Evolutionary conservation across 2,329 filamentous ascomycete species (phyloP), one percentile per base, ranked within the genome.

Genomic region (Fusarium falciforme): DNA sequence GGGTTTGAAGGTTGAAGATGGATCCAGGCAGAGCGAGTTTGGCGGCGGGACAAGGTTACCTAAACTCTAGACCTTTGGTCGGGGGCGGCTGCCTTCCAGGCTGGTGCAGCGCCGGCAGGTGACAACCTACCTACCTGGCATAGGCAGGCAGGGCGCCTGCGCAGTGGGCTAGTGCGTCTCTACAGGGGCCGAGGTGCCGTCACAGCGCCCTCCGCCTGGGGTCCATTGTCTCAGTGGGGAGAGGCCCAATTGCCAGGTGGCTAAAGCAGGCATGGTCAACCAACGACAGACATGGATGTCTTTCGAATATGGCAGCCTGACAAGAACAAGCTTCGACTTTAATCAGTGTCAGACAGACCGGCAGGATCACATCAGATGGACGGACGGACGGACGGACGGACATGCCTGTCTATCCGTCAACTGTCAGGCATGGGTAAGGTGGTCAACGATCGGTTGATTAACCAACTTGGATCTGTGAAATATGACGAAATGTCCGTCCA

Each of bases 1-100:
- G 61, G 70, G 64, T 76, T 74, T 69, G 68, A 74, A 69, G 71
- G 65, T 72, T 65, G 64, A 67, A 68, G 72, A 74, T 72, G 61
- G 61, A 74, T 61, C 22, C 47, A 54, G 29, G 63, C 47, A 59
- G 61, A 62, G 59, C 57, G 61, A 54, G 57, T 70, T 72, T 63
- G 71, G 73, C 61, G 61, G 70, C 66, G 61, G 70, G 66, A 72
- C 47, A 52, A 52, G 47, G 47, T 52, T 27, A 52, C 42, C 42
- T 47, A 47, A 47, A 25, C 38, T 40, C 17, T 17, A 42, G 38
- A 9, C 38, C 38, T 42, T 20, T 36, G 35, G 35, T 36, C 17
- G 38, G 38, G n/a, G 17, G 40, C 44, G 44, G 44, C 44, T 49
- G 25, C 44, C 44, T 49, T 49, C 44, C 44, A 49, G 22, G 44